A percentile compares a stretch with the other conserved stretches of the same genome.
Conservation (phyloP, 805 yeast species). For the Kockiozyma suomiensis region DNA sequence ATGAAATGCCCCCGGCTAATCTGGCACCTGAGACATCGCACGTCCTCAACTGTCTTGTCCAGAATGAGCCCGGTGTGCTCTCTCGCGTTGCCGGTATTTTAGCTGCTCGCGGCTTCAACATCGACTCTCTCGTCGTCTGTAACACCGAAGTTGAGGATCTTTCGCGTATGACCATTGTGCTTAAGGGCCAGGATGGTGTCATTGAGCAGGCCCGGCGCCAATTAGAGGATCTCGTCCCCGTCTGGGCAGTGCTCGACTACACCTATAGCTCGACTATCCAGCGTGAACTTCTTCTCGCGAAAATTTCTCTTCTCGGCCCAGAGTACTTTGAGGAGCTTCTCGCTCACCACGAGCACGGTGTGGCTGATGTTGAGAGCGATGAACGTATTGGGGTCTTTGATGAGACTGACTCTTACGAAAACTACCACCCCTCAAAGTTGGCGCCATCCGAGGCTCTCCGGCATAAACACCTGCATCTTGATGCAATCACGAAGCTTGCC, state of each 20-base stretch:
- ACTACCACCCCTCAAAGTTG: constrained; percentile 84
- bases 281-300: constrained; percentile 87
- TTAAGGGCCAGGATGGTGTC: constrained; percentile 92
- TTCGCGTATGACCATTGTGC: constrained; percentile 94
- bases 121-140: constrained; percentile 95
- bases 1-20: constrained; percentile 74
- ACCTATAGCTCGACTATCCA: constrained; percentile 84
- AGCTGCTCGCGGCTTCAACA: constrained; percentile 98
- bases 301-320: constrained; percentile 94
- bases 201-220: constrained; percentile 98
- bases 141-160: constrained; percentile 94
- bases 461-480: constrained; percentile 87
- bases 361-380: constrained; percentile 40
- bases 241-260: constrained; percentile 95
- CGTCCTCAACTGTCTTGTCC: constrained; percentile 93
- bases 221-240: constrained; percentile 96
- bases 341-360: constrained; percentile 67
- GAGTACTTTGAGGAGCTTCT: constrained; percentile 95
- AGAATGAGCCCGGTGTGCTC: constrained; percentile 97
- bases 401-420: constrained; percentile 4
- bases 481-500: constrained; percentile 77
- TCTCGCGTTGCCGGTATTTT: constrained; percentile 90
- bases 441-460: constrained; percentile 91
- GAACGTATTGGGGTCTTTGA: constrained; percentile 39
- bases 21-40: constrained; percentile 75